Evolutionary conservation across 2,329 filamentous ascomycete species (phyloP), one percentile per base, ranked within the genome.

Genomic region (Aspergillaceae sp.): DNA sequence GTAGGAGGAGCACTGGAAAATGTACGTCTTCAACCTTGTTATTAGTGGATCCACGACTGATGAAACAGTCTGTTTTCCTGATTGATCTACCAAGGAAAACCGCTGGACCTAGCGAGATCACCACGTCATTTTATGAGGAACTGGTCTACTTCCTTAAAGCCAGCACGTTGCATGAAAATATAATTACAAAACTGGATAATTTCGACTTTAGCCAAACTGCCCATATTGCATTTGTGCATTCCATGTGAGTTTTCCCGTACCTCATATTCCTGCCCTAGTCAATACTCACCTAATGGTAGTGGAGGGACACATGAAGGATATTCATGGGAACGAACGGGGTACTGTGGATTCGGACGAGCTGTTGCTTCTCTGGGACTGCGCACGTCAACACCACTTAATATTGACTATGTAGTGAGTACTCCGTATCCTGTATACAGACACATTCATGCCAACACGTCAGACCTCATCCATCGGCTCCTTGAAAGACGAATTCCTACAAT

Each of bases 121-220:
- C 56, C 5, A 77, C 79, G 0, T 47, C 60, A 3, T 96, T 95
- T 61, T 79, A 79, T 19, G 74, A 79, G 48, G 84, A 91, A 36
- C 71, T 96, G 28, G 64, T 77, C 26, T 77, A 80, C 57, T 95
- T 92, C 57, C 69, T 94, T 3, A 67, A 72, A 47, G 83, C 82
- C 6, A 80, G 83, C 57, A 78, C 77, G 0, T 63, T 94, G 5
- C 76, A 83, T 3, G 71, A 79, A 10, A 76, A 75, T 19, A 75
- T 94, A 38, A 67, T 87, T 30, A 66, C 74, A 4, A 90, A 87
- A 43, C 67, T 97, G 4, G 67, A 76, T 26, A 82, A 79, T 30
- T 97, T 94, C 64, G 88, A 97, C 64, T 97, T 94, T 60, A 76
- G 78, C 2, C 74, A 78, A 49, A 95, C 91, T 0, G 65, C 68